Evolutionary conservation across 1,284 basidiomycete genomes (phyloP).

Genomic region (Singerocomus rubriflavus): DNA sequence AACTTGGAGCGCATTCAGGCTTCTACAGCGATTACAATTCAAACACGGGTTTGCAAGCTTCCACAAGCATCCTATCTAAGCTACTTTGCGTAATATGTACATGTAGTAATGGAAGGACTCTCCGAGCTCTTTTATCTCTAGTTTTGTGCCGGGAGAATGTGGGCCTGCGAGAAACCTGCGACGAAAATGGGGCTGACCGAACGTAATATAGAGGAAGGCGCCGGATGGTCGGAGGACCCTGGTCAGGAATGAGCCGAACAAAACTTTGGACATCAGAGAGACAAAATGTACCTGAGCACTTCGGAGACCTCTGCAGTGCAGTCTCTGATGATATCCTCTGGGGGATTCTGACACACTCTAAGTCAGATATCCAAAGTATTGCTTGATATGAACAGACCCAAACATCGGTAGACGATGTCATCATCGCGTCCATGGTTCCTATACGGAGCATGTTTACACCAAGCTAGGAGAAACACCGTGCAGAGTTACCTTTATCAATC

Average conservation of each 20-base stretch:
- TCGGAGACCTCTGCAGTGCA: slow-evolving; percentile 83
- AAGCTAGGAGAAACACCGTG: not conserved
- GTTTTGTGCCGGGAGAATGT: slow-evolving; percentile 43
- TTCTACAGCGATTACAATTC: not conserved
- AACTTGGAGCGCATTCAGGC: slow-evolving; percentile 24
- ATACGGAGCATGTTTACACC: not conserved
- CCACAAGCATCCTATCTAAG: slow-evolving; percentile 5
- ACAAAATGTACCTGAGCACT: slow-evolving; percentile 56
- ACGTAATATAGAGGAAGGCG: slow-evolving; percentile 81
- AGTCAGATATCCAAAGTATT: not conserved
- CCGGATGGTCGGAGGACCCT: slow-evolving; percentile 68
- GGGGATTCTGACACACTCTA: slow-evolving; percentile 61
- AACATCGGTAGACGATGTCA: slow-evolving; percentile 84
- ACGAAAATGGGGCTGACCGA: slow-evolving; percentile 91
- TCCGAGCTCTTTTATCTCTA: slow-evolving; percentile 66
- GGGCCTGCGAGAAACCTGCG: slow-evolving; percentile 57
- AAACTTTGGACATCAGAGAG: not conserved
- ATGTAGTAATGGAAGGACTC: slow-evolving; percentile 87
- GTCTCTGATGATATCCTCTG: slow-evolving; percentile 69
- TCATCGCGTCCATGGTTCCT: slow-evolving; percentile 94
- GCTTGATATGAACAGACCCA: slow-evolving; percentile 59
- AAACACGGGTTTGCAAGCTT: not conserved
- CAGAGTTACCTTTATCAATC: slow-evolving; percentile 76
- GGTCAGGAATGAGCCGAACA: not conserved
- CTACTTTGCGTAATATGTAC: slow-evolving; percentile 49